A percentile compares a stretch with the other conserved stretches of the same genome.
Conservation (phyloP, 176 grass and related monocot species). For the Rhynchospora breviuscula region DNA sequence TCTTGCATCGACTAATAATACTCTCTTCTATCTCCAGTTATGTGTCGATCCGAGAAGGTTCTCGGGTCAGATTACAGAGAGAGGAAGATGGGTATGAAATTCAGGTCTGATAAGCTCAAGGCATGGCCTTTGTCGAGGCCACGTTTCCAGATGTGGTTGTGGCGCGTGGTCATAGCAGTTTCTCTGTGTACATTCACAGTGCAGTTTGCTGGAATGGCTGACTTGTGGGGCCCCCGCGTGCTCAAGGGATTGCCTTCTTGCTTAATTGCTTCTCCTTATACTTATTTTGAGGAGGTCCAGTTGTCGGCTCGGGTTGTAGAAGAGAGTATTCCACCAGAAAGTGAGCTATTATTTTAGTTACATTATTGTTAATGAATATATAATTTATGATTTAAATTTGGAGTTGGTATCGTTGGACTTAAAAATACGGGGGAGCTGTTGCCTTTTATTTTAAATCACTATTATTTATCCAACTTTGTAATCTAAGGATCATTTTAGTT, state of each 20-base stretch:
- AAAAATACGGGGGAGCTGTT: background rate
- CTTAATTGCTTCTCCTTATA: slow-evolving; percentile 35
- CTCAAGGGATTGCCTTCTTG: slow-evolving; percentile 75
- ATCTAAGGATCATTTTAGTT: slow-evolving; percentile 3
- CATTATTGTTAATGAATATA: slow-evolving; percentile 14
- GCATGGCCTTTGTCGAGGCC: slow-evolving; percentile 32
- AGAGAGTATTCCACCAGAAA: slow-evolving; percentile 52
- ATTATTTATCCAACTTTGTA: background rate
- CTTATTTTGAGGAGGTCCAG: background rate
- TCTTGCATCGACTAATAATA: background rate
- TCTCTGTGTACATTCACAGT: slow-evolving; percentile 72
- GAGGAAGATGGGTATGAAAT: slow-evolving; percentile 18
- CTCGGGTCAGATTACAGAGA: background rate
- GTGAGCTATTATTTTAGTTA: slow-evolving; percentile 38
- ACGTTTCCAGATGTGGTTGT: slow-evolving; percentile 70
- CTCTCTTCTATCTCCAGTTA: slow-evolving; percentile 1
- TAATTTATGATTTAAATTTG: slow-evolving; percentile 16
- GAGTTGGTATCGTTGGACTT: background rate
- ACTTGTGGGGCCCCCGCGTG: slow-evolving; percentile 62
- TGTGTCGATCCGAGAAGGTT: slow-evolving; percentile 28
- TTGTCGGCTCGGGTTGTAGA: slow-evolving; percentile 33
- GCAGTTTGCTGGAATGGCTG: slow-evolving; percentile 65
- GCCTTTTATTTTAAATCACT: background rate
- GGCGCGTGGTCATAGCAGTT: slow-evolving; percentile 47
- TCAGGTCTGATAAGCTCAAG: slow-evolving; percentile 37